Conservation (phyloP, 306 rosid species). For the Quercus alba region DNA sequence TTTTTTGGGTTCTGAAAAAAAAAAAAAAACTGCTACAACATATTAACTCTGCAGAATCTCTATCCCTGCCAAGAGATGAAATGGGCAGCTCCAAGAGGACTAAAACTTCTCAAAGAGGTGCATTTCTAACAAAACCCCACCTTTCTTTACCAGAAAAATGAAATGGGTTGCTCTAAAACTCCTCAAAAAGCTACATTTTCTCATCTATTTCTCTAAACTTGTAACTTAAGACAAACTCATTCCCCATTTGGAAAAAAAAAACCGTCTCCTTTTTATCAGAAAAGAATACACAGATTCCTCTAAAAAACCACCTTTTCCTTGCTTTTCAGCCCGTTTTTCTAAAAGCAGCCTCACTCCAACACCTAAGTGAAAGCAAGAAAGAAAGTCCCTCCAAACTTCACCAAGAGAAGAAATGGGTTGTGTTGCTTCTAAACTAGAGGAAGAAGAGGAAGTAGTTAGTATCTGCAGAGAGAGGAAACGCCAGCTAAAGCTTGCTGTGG, state of each 20-base stretch:
- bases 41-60: neutral
- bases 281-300: slow-evolving; percentile 40
- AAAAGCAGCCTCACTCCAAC: slow-evolving; percentile 17
- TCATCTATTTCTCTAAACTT: slow-evolving; percentile 29
- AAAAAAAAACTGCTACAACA: neutral
- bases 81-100: slow-evolving; percentile 22
- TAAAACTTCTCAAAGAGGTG: slow-evolving; percentile 13
- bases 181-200: slow-evolving; percentile 28
- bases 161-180: slow-evolving; percentile 32
- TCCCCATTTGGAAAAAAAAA: slow-evolving; percentile 32
- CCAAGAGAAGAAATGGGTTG: slow-evolving; percentile 64
- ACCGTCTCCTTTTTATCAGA: slow-evolving; percentile 41
- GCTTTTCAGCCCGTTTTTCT: slow-evolving; percentile 21
- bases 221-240: slow-evolving; percentile 21
- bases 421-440: slow-evolving; percentile 95
- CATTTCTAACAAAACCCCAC: slow-evolving; percentile 19
- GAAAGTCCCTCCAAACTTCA: slow-evolving; percentile 13
- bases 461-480: slow-evolving; percentile 88
- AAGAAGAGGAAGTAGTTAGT: slow-evolving; percentile 70
- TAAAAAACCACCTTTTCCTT: slow-evolving; percentile 43
- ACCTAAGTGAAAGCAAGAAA: slow-evolving; percentile 6
- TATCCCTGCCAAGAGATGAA: slow-evolving; percentile 15
- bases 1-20: neutral
- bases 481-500: slow-evolving; percentile 71
- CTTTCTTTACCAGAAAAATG: slow-evolving; percentile 18